These are phyloP conservation scores for Phanerodontia chrysosporium DNA, from an alignment of 768 basidiomycete species.

Conservation along the genomic window DNA sequence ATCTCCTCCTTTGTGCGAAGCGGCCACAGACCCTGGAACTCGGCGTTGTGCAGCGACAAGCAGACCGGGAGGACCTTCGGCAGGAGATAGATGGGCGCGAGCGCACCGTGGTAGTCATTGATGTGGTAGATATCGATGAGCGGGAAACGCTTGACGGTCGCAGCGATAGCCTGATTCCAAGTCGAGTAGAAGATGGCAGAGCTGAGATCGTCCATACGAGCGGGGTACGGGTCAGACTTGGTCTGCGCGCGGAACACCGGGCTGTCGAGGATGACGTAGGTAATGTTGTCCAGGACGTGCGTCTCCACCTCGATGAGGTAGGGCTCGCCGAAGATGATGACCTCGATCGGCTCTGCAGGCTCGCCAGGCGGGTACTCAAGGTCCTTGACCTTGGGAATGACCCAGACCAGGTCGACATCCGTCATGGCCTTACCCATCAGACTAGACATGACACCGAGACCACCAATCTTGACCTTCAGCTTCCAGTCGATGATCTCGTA, in stretches of 20 bases:
- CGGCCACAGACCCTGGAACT: conserved; percentile 97
- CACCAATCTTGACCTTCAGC: conserved; percentile 96
- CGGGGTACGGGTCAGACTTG: conserved; percentile 92
- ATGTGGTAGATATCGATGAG: conserved; percentile 92
- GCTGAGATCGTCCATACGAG: conserved; percentile 94
- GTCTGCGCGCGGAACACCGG: conserved; percentile 97
- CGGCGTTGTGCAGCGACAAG: conserved; percentile 92
- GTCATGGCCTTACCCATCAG: conserved; percentile 99
- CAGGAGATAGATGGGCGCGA: conserved; percentile 86
- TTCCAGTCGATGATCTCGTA: conserved; percentile 99
- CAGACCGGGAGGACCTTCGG: conserved; percentile 89
- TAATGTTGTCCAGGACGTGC: conserved; percentile 91
- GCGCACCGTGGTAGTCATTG: conserved; percentile 93
- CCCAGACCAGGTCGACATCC: conserved; percentile 92
- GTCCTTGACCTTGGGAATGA: conserved; percentile 92
- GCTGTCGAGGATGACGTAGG: conserved; percentile 89
- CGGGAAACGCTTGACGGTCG: conserved; percentile 81
- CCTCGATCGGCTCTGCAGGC: conserved; percentile 90
- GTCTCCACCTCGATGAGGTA: conserved; percentile 96
- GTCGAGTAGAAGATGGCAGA: conserved; percentile 98
- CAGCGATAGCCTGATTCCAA: conserved; percentile 96
- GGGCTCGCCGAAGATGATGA: conserved; percentile 93
- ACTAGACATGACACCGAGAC: conserved; percentile 95
- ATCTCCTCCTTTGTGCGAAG: conserved; percentile 96
- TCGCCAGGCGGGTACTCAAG: conserved; percentile 90